Conservation (phyloP, 164 flowering plant genomes). For the Dillenia suffruticosa region DNA sequence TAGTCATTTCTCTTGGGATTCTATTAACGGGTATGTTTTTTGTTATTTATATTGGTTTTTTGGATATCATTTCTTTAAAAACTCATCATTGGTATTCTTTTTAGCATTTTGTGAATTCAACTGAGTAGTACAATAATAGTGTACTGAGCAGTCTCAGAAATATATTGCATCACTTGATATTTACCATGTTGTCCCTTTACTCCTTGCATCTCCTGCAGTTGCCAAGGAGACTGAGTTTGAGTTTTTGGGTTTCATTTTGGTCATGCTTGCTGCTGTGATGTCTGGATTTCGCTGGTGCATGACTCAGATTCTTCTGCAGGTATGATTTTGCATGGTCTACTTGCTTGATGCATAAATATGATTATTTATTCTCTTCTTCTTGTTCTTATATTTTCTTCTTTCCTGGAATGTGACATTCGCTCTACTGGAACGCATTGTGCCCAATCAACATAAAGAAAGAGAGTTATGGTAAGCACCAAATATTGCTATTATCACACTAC, state of each 20-base stretch:
- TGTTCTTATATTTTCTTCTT: conserved; percentile 8
- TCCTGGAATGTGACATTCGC: conserved; percentile 24
- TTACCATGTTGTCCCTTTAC: too few species aligned
- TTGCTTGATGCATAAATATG: conserved; percentile 3
- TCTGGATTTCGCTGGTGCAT: conserved; percentile 99
- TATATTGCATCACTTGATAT: too few species aligned
- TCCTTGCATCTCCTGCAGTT: conserved; percentile 42
- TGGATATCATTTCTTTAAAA: too few species aligned
- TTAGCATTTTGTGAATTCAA: too few species aligned
- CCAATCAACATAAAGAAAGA: conserved; percentile 65
- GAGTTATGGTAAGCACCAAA: conserved; percentile 65
- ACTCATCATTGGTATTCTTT: too few species aligned
- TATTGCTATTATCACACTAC: too few species aligned
- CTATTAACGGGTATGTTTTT: conserved; percentile 64
- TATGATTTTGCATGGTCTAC: conserved; percentile 15
- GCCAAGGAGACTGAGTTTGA: conserved; percentile 95
- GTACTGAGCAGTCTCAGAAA: too few species aligned
- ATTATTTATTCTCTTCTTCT: background rate
- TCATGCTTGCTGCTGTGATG: conserved; percentile 99
- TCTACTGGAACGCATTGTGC: conserved; percentile 25
- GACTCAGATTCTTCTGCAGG: conserved; percentile 99
- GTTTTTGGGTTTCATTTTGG: conserved; percentile 93
- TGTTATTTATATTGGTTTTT: background rate
- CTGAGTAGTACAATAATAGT: background rate
- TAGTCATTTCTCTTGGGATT: conserved; percentile 75